Conservation (phyloP, 2,329 filamentous ascomycete genomes). For the Venturia effusa region DNA sequence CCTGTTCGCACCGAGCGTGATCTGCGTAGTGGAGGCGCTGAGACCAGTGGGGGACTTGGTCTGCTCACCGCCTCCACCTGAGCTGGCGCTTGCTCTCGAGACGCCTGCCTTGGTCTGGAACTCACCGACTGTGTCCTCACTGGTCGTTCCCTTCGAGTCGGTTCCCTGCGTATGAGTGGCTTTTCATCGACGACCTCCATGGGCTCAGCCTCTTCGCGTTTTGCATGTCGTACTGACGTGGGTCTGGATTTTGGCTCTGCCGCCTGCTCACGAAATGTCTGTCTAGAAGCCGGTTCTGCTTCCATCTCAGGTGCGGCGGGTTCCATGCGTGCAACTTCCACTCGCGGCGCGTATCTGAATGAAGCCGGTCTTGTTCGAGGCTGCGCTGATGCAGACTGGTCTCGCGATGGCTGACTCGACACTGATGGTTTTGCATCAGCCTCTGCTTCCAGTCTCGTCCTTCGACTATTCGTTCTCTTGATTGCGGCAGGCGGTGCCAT, state of each 20-base stretch:
- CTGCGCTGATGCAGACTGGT: neutral
- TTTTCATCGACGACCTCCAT: neutral
- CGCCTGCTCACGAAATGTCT: neutral
- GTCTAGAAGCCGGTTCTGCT: neutral
- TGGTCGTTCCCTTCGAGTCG: neutral
- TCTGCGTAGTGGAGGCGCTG: neutral
- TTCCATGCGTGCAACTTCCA: neutral
- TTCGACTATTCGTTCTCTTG: constrained; percentile 4
- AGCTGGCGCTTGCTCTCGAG: neutral
- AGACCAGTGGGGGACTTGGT: neutral
- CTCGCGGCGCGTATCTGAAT: neutral
- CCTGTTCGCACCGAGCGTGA: neutral
- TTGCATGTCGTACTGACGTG: neutral
- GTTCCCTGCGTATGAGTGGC: neutral
- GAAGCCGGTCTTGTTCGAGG: neutral
- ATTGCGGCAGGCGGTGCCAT: constrained; percentile 1
- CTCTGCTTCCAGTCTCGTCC: neutral
- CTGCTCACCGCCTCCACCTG: neutral
- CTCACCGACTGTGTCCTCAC: neutral
- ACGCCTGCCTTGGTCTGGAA: neutral
- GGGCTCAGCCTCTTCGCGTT: neutral
- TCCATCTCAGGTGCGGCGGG: neutral
- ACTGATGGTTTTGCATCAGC: neutral
- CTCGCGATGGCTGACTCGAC: neutral
- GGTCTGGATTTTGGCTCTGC: neutral